A percentile compares a stretch with the other conserved stretches of the same genome.
Evolutionary conservation across 805 yeast genomes (phyloP).

Genomic region (Saturnispora hagleri): DNA sequence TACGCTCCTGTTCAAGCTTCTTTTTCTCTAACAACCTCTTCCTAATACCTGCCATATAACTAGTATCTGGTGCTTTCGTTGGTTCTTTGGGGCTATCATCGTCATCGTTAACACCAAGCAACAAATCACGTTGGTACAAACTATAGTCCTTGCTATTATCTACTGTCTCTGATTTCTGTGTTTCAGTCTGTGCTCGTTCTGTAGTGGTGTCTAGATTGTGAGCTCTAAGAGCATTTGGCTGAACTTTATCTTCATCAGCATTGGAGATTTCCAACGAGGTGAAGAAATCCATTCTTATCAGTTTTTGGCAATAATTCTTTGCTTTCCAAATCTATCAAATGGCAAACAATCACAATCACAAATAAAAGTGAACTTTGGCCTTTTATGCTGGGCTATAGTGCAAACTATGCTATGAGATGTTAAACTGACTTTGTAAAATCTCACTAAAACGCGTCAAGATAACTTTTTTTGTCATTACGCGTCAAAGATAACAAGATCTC

Average conservation of each 20-base stretch:
- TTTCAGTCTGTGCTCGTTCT: not conserved
- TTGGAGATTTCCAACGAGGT: not conserved
- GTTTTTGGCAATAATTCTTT: no score
- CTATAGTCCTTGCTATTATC: not conserved
- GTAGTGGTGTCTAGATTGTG: not conserved
- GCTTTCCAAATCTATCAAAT: no score
- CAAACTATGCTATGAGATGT: not conserved
- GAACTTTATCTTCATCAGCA: not conserved
- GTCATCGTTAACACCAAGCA: not conserved
- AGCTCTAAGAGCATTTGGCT: not conserved
- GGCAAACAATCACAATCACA: not conserved
- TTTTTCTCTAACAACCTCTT: constrained; percentile 7
- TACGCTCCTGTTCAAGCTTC: not conserved
- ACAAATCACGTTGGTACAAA: constrained; percentile 3
- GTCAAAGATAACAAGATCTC: not conserved
- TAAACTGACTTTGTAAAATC: not conserved
- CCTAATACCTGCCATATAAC: constrained; percentile 6
- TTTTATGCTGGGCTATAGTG: not conserved
- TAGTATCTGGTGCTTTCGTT: not conserved
- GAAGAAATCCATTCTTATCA: not conserved
- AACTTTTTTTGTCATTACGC: not conserved
- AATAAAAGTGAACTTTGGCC: not conserved
- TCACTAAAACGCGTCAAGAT: not conserved
- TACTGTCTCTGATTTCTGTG: not conserved
- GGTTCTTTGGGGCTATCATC: not conserved